phyloP scores from a whole-genome alignment of 306 rosid genomes.

The Vicia faba region DNA sequence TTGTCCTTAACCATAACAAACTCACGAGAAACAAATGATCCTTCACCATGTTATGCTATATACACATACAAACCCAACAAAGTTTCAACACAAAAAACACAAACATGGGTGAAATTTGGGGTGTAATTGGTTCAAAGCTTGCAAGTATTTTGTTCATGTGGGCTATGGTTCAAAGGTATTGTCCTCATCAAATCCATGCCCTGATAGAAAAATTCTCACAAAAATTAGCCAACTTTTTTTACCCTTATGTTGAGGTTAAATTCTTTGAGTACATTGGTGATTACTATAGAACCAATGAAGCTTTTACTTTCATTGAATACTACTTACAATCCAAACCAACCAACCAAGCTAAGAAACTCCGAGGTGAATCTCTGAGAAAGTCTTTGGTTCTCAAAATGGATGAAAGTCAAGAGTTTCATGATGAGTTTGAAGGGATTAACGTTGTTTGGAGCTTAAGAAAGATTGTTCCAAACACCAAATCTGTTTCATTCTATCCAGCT shows the following conservation, averaged over 20 bases:
- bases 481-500: constrained; percentile 33
- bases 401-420: constrained; percentile 47
- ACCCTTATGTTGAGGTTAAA: constrained; percentile 49
- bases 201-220: constrained; percentile 12
- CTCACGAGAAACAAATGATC: neutral
- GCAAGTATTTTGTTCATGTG: constrained; percentile 21
- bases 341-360: constrained; percentile 38
- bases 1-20: neutral
- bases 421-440: constrained; percentile 40
- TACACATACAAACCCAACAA: neutral
- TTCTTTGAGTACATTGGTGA: constrained; percentile 42
- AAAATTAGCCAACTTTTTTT: constrained; percentile 24
- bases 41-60: neutral
- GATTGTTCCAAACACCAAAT: neutral
- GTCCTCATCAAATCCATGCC: constrained; percentile 35
- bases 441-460: constrained; percentile 47
- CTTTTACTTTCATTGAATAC: constrained; percentile 32
- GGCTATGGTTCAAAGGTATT: constrained; percentile 44
- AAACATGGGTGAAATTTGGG: constrained; percentile 44
- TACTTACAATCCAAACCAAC: constrained; percentile 43
- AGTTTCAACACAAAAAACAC: too few species aligned
- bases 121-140: constrained; percentile 36
- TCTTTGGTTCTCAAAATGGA: constrained; percentile 43
- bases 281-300: constrained; percentile 5
- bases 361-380: constrained; percentile 37